These are phyloP conservation scores for Verticillium zaregamsianum DNA, from an alignment of 2,329 filamentous ascomycete species.

Conservation along the genomic window DNA sequence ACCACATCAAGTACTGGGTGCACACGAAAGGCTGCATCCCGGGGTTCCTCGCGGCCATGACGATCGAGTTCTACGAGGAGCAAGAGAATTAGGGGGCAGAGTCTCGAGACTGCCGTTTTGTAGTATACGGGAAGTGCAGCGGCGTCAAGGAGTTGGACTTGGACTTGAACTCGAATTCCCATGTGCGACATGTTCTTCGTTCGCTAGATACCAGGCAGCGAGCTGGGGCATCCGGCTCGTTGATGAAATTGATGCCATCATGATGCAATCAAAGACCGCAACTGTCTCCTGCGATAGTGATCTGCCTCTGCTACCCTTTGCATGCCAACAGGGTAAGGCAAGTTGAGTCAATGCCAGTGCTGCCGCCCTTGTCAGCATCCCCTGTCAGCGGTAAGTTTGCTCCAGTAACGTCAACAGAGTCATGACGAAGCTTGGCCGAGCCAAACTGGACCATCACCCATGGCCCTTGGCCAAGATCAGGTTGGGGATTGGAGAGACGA, in stretches of 20 bases:
- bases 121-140: background rate
- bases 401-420: too few relatives aligned
- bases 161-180: background rate
- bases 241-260: background rate
- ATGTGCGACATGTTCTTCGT: background rate
- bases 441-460: too few relatives aligned
- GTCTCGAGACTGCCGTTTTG: background rate
- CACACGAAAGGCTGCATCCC: slow-evolving; percentile 90
- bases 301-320: background rate
- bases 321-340: background rate
- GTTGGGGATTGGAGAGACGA: too few relatives aligned
- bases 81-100: slow-evolving; percentile 21
- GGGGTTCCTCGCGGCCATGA: slow-evolving; percentile 86
- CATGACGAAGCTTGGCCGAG: too few relatives aligned
- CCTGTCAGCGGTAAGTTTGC: too few relatives aligned
- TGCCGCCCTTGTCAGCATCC: too few relatives aligned
- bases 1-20: slow-evolving; percentile 93
- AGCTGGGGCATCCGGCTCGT: background rate
- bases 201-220: background rate
- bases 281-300: background rate
- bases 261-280: background rate
- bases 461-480: too few relatives aligned
- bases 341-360: background rate
- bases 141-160: background rate
- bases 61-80: slow-evolving; percentile 88